Evolutionary conservation across 2,329 filamentous ascomycete genomes (phyloP).

Genomic region (Leptographium procerum): DNA sequence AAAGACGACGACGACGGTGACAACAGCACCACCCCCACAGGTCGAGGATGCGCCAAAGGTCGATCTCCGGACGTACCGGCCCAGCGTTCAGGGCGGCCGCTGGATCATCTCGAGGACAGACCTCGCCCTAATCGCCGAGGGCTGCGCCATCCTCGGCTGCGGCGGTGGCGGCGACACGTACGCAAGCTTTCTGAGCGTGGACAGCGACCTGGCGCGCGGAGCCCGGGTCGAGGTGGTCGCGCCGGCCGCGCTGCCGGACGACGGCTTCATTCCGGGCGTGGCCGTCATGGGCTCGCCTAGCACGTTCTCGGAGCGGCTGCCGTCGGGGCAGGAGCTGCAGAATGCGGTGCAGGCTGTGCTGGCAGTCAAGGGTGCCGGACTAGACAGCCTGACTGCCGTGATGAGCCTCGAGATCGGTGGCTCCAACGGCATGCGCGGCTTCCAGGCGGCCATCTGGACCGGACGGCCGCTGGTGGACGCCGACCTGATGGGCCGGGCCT

Average conservation of each 20-base stretch:
- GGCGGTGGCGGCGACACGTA: conserved; percentile 47
- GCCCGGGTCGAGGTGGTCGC: not conserved
- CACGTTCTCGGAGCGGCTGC: not conserved
- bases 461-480: conserved; percentile 38
- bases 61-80: conserved; percentile 31
- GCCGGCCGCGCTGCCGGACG: not conserved
- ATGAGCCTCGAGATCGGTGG: conserved; percentile 57
- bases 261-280: not conserved
- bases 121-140: conserved; percentile 42
- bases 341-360: not conserved
- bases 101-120: conserved; percentile 50
- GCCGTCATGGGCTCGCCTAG: not conserved
- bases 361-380: not conserved
- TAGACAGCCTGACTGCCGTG: conserved; percentile 21
- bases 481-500: conserved; percentile 45
- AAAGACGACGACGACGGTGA: no score
- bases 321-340: not conserved
- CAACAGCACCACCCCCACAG: no score
- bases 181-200: not conserved
- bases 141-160: conserved; percentile 49
- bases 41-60: conserved; percentile 15
- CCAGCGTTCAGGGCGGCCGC: conserved; percentile 35
- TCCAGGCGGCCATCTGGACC: conserved; percentile 15
- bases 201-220: not conserved
- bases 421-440: conserved; percentile 46